phyloP scores from a whole-genome alignment of 2,329 filamentous ascomycete genomes.

The Cladosporium austrohemisphaericum region DNA sequence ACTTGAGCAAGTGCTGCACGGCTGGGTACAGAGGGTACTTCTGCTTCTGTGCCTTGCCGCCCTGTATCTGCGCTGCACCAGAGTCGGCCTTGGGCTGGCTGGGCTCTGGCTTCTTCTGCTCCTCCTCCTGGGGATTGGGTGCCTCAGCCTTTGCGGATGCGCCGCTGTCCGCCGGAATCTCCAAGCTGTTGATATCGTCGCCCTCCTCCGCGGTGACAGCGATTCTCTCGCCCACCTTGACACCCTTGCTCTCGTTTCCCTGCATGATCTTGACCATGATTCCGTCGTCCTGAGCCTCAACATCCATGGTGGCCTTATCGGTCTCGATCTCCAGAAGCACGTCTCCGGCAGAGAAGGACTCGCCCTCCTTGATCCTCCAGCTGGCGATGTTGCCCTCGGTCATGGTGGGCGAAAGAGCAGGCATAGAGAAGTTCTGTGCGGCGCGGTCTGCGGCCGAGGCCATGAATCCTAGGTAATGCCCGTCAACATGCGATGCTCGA shows the following conservation, averaged over 20 bases:
- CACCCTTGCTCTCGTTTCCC: constrained; percentile 67
- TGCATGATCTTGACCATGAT: constrained; percentile 78
- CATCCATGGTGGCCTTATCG: constrained; percentile 92
- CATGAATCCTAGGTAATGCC: constrained; percentile 23
- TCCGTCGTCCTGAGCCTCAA: constrained; percentile 87
- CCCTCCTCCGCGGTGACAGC: constrained; percentile 77
- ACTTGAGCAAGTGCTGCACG: constrained; percentile 74
- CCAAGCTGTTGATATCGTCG: constrained; percentile 70
- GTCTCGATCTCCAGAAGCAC: constrained; percentile 90
- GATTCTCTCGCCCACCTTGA: constrained; percentile 77
- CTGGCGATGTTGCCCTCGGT: constrained; percentile 83
- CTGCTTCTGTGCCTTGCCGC: constrained; percentile 56
- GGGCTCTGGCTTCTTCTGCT: constrained; percentile 23
- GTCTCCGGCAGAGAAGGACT: constrained; percentile 76
- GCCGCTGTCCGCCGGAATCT: constrained; percentile 65
- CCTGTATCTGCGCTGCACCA: constrained; percentile 22
- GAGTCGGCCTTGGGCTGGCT: constrained; percentile 31
- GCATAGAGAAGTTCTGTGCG: constrained; percentile 87
- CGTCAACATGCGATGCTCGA: constrained; percentile 13
- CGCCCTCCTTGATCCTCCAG: constrained; percentile 86
- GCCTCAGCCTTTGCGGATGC: constrained; percentile 25
- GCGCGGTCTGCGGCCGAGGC: constrained; percentile 47
- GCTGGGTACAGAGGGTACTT: constrained; percentile 76
- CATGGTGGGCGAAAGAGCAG: constrained; percentile 87
- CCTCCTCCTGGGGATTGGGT: constrained; percentile 19